These are phyloP conservation scores for Fusarium dimerum DNA, from an alignment of 2,329 filamentous ascomycete species.

Conservation along the genomic window DNA sequence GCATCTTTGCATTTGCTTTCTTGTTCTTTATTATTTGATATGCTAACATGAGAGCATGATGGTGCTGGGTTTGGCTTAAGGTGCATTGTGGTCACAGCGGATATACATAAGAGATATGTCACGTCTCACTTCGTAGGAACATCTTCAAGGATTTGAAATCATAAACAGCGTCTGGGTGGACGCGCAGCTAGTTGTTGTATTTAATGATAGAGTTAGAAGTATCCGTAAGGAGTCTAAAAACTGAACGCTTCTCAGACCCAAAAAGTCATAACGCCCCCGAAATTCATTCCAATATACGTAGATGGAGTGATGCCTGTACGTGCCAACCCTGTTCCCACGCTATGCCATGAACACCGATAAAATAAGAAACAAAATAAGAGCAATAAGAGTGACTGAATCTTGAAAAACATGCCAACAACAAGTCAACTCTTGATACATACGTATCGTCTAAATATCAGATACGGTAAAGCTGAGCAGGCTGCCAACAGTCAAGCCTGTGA, in stretches of 20 bases:
- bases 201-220: no score
- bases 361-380: not conserved
- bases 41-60: not conserved
- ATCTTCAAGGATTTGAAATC: no score
- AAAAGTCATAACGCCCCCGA: no score
- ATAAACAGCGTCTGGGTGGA: no score
- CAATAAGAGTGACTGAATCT: conserved; percentile 5
- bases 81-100: not conserved
- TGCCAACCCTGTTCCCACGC: no score
- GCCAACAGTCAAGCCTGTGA: conserved; percentile 79
- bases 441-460: conserved; percentile 46
- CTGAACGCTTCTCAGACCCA: no score
- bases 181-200: no score
- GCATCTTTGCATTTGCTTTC: not conserved
- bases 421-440: conserved; percentile 9
- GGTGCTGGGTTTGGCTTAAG: not conserved
- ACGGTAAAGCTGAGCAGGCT: conserved; percentile 85
- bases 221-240: no score
- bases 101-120: not conserved
- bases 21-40: not conserved
- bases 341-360: not conserved
- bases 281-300: no score
- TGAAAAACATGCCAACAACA: conserved; percentile 9
- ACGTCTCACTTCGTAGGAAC: no score
- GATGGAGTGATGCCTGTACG: no score